Percentiles rank a stretch among this genome's conserved stretches.
phyloP scores from a whole-genome alignment of 2,329 filamentous ascomycete species.

The Remersonia thermophila region DNA sequence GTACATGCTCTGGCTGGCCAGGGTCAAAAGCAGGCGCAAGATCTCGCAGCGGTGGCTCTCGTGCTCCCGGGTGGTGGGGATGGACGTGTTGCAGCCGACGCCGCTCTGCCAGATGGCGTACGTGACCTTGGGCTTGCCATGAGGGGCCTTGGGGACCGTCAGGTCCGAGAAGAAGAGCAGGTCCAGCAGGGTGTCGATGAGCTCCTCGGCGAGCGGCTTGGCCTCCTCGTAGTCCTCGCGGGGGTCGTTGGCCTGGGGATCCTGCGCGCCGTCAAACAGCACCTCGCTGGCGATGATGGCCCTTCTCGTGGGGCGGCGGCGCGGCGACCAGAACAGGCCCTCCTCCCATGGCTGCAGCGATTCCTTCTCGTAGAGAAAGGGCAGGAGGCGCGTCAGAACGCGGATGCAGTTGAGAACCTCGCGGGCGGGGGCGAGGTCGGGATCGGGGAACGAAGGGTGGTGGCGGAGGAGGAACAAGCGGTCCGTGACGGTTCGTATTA shows the following conservation, averaged over 20 bases:
- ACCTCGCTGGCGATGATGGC: slow-evolving; percentile 59
- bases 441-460: slow-evolving; percentile 81
- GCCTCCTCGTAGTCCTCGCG: slow-evolving; percentile 62
- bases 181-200: slow-evolving; percentile 81
- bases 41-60: slow-evolving; percentile 91
- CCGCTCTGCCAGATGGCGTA: slow-evolving; percentile 98
- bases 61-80: slow-evolving; percentile 79
- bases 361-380: slow-evolving; percentile 85
- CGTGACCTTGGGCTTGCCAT: slow-evolving; percentile 66
- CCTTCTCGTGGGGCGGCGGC: slow-evolving; percentile 59
- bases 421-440: slow-evolving; percentile 68
- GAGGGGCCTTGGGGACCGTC: slow-evolving; percentile 62
- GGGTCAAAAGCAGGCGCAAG: slow-evolving; percentile 68
- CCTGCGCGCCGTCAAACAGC: slow-evolving; percentile 66
- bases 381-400: slow-evolving; percentile 76
- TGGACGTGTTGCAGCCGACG: slow-evolving; percentile 83
- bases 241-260: slow-evolving; percentile 31
- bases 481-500: slow-evolving; percentile 72
- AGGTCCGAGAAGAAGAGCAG: slow-evolving; percentile 86
- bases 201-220: slow-evolving; percentile 81
- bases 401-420: slow-evolving; percentile 94
- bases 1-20: slow-evolving; percentile 90
- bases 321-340: slow-evolving; percentile 76
- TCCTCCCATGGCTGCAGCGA: slow-evolving; percentile 77
- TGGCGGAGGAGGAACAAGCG: slow-evolving; percentile 72